Percentiles rank a stretch among this genome's conserved stretches.
Evolutionary conservation across 2,329 filamentous ascomycete species (phyloP).

Genomic region (Dichotomopilus funicola): DNA sequence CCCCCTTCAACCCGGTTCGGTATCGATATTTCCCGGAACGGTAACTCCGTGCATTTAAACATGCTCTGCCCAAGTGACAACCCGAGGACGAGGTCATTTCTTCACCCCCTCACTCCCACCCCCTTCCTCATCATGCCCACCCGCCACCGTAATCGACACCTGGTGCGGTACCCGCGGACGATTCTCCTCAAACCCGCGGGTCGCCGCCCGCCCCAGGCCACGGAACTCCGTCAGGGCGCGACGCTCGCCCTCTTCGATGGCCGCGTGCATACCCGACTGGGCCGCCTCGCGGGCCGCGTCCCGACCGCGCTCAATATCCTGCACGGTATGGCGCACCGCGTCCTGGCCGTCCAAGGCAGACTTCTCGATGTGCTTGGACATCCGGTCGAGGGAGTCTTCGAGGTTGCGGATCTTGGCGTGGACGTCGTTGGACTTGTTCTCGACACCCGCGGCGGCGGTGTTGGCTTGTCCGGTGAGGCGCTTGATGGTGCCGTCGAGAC

Average conservation of each 20-base stretch:
- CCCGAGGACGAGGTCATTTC: too few species aligned
- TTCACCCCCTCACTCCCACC: neutral
- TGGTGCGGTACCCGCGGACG: neutral
- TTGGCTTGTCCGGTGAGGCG: neutral
- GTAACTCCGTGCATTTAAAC: too few species aligned
- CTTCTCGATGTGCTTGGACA: slow-evolving; percentile 2
- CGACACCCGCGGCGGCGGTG: neutral
- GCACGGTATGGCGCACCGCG: neutral
- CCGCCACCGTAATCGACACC: slow-evolving; percentile 1
- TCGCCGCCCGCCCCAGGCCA: neutral
- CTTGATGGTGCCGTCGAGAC: neutral
- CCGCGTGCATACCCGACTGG: neutral
- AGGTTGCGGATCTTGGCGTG: neutral
- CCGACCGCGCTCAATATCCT: neutral
- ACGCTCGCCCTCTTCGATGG: slow-evolving; percentile 4
- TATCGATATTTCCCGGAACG: too few species aligned
- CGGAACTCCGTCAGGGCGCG: neutral
- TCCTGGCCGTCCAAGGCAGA: neutral
- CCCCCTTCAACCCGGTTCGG: too few species aligned
- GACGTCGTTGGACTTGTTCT: neutral
- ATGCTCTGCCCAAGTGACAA: too few species aligned
- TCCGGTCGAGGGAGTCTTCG: slow-evolving; percentile 7
- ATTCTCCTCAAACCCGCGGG: slow-evolving; percentile 1
- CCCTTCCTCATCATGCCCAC: neutral
- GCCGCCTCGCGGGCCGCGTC: neutral